Conservation (phyloP, 345 rosid genomes). For the Salix brachista region DNA sequence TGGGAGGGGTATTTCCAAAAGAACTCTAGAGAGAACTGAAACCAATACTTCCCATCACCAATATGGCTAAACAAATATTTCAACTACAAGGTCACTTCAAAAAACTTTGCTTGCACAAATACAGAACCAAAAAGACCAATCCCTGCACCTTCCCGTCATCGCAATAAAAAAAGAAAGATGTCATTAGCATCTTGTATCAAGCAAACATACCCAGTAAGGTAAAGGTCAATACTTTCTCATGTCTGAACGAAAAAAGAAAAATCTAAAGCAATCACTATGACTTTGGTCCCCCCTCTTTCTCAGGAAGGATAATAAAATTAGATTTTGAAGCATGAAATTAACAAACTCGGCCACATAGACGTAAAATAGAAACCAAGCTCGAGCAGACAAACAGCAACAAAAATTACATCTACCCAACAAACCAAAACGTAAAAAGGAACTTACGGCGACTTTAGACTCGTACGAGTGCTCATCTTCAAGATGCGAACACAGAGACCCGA, state of each 20-base stretch:
- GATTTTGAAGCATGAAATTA: background rate
- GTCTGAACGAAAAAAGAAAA: background rate
- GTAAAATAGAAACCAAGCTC: background rate
- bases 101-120: background rate
- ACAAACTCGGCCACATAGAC: background rate
- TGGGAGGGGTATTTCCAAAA: too few species aligned
- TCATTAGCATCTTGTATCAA: background rate
- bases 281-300: background rate
- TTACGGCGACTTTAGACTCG: constrained; percentile 48
- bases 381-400: background rate
- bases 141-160: background rate
- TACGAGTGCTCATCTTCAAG: constrained; percentile 61
- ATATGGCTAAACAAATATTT: too few species aligned
- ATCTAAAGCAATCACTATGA: background rate
- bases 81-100: background rate
- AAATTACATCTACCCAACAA: background rate
- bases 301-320: background rate
- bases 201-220: background rate
- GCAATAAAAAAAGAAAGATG: background rate
- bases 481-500: constrained; percentile 51
- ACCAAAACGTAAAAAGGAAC: constrained; percentile 4
- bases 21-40: background rate
- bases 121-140: background rate
- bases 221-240: background rate
- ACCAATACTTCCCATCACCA: background rate